Evolutionary conservation across 345 rosid species (phyloP).

Genomic region (Hibiscus trionum): DNA sequence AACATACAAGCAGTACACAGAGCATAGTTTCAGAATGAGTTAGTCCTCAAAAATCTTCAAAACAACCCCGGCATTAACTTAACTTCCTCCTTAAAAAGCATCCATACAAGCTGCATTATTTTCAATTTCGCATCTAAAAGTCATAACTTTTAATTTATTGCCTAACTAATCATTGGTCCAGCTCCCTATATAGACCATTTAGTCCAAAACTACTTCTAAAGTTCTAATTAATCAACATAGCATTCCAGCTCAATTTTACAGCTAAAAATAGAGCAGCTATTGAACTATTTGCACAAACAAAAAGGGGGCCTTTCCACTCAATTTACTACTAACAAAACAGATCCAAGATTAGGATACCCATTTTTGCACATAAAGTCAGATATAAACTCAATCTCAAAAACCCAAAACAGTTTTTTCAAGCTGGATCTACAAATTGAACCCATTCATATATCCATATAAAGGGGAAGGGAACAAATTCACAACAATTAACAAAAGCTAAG

Average conservation of each 20-base stretch:
- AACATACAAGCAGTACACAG: neutral
- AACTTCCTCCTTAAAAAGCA: neutral
- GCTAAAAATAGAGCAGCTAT: conserved; percentile 13
- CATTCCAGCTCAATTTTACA: conserved; percentile 24
- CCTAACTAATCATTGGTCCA: conserved; percentile 9
- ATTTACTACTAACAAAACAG: conserved; percentile 12
- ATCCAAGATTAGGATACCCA: conserved; percentile 16
- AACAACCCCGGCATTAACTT: neutral
- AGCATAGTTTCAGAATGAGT: neutral
- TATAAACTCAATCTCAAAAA: conserved; percentile 13
- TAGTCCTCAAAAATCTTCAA: neutral
- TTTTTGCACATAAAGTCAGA: conserved; percentile 9
- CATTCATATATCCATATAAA: conserved; percentile 11
- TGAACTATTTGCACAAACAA: neutral
- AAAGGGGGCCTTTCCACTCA: neutral
- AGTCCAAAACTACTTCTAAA: neutral
- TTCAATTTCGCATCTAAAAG: neutral
- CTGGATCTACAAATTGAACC: conserved; percentile 26
- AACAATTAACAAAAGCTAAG: conserved; percentile 12
- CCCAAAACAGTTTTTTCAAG: conserved; percentile 14
- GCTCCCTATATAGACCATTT: neutral
- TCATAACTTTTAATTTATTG: neutral
- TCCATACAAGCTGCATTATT: neutral
- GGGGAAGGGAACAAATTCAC: conserved; percentile 11
- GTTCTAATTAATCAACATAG: neutral